phyloP scores from a whole-genome alignment of 345 rosid species.

The Citrus sinensis region DNA sequence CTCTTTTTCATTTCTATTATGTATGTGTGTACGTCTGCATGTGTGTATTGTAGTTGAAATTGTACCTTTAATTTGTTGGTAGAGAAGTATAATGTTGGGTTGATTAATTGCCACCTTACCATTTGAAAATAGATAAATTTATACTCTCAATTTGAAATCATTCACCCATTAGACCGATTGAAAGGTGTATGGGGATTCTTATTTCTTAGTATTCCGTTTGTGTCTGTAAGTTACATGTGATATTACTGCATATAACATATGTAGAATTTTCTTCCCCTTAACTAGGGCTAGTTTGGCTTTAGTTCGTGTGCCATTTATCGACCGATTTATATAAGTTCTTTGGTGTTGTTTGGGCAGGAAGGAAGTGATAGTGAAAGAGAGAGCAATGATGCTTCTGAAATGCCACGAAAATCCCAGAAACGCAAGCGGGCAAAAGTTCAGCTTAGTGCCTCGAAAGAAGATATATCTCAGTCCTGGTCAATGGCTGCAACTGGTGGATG shows the following conservation, averaged over 20 bases:
- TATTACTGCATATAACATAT: neutral
- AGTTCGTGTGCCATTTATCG: neutral
- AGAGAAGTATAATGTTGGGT: neutral
- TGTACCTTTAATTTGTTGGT: neutral
- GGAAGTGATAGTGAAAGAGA: conserved; percentile 83
- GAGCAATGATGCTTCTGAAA: conserved; percentile 47
- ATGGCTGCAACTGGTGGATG: conserved; percentile 61
- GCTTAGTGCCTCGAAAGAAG: conserved; percentile 50
- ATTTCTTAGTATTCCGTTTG: neutral
- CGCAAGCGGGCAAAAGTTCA: conserved; percentile 58
- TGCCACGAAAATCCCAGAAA: conserved; percentile 47
- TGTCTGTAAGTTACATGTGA: neutral
- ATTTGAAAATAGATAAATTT: neutral
- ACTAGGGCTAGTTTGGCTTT: neutral
- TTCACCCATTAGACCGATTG: neutral
- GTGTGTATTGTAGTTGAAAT: neutral
- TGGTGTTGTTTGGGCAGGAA: conserved; percentile 41
- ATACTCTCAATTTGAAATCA: neutral
- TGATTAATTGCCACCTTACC: neutral
- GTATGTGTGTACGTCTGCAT: neutral
- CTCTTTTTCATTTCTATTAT: neutral
- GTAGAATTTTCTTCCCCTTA: neutral
- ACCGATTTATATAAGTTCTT: neutral
- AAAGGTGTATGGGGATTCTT: neutral
- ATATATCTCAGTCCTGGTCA: conserved; percentile 31